phyloP scores from a whole-genome alignment of 1,139 yeast genomes.

The Diutina ranongensis region DNA sequence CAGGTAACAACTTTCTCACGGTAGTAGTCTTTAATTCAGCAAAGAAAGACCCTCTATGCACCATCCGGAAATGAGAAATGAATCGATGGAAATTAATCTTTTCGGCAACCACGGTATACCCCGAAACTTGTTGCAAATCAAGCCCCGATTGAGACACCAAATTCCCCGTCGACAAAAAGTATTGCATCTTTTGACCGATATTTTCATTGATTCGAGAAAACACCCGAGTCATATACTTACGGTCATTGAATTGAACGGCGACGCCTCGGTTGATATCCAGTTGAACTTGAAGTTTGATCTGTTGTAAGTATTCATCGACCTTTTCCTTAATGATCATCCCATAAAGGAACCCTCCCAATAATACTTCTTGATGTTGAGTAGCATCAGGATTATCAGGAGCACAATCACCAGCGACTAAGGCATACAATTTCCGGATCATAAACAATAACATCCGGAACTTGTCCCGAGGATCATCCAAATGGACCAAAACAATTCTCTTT shows the following conservation, averaged over 20 bases:
- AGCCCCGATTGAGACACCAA: conserved; percentile 93
- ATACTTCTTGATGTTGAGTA: conserved; percentile 94
- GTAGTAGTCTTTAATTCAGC: conserved; percentile 97
- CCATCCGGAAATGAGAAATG: conserved; percentile 97
- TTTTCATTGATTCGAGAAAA: conserved; percentile 79
- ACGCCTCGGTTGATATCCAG: conserved; percentile 73
- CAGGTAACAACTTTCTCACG: conserved; percentile 91
- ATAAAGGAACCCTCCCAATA: conserved; percentile 90
- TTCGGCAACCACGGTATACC: conserved; percentile 97
- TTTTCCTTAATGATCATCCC: conserved; percentile 97
- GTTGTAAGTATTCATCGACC: conserved; percentile 81
- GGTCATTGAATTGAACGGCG: conserved; percentile 74
- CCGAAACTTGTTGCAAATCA: conserved; percentile 96
- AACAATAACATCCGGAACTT: conserved; percentile 80
- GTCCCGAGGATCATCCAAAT: conserved; percentile 58
- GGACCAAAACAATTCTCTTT: conserved; percentile 79
- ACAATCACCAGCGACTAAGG: conserved; percentile 95
- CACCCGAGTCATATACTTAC: conserved; percentile 72
- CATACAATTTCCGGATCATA: conserved; percentile 90
- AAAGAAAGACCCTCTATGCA: conserved; percentile 98
- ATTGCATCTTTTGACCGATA: conserved; percentile 89
- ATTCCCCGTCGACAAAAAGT: conserved; percentile 94
- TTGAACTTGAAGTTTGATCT: conserved; percentile 61
- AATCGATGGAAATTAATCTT: conserved; percentile 95
- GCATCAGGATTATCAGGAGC: conserved; percentile 98